These are phyloP conservation scores for Botryotinia globosa DNA, from an alignment of 2,329 filamentous ascomycete genomes.

Conservation along the genomic window DNA sequence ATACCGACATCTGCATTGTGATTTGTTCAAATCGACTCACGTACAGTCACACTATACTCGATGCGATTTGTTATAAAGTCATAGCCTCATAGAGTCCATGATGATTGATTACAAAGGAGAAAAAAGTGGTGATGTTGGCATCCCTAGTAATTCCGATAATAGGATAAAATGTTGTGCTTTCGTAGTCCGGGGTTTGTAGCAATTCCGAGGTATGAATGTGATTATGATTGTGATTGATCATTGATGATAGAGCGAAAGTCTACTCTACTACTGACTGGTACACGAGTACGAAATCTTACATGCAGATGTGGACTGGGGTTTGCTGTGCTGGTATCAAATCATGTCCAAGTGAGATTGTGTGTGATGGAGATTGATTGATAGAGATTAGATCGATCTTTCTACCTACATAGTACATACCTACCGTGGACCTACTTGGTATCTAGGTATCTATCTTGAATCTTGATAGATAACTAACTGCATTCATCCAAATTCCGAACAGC, in stretches of 20 bases:
- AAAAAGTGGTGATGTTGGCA: not conserved
- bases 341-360: not conserved
- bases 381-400: not conserved
- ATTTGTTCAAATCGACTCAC: not conserved
- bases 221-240: not conserved
- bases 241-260: not conserved
- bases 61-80: not conserved
- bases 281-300: constrained; percentile 14
- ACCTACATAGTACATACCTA: not conserved
- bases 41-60: not conserved
- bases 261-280: too few relatives aligned
- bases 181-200: constrained; percentile 1
- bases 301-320: not conserved
- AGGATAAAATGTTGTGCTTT: not conserved
- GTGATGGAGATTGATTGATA: not conserved
- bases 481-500: not conserved
- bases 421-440: too few relatives aligned
- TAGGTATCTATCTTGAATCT: not conserved
- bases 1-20: not conserved
- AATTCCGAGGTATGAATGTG: not conserved
- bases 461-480: not conserved
- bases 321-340: not conserved
- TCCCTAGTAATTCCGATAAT: not conserved
- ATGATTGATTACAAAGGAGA: constrained; percentile 6
- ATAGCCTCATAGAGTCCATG: constrained; percentile 1